Evolutionary conservation across 2,329 filamentous ascomycete species (phyloP), one percentile per base, ranked within the genome.

Genomic region (Epichloe gansuensis): DNA sequence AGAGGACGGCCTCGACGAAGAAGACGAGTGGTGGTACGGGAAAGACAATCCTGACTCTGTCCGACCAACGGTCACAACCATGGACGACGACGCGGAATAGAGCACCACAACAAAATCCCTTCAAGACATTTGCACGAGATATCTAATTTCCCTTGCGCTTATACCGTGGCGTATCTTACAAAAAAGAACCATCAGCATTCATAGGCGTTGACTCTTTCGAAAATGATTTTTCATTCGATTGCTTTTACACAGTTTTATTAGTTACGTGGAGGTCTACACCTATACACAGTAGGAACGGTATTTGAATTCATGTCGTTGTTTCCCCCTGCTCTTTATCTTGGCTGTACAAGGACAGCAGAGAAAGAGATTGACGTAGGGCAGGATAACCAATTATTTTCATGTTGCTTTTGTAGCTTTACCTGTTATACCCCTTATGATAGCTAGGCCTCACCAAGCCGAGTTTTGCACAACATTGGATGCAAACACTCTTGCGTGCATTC

Each of bases 11-110:
- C 66, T 75, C 21, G 75, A 75, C 21, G 75, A 80, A 52, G 75
- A 81, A 62, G 81, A 84, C 56, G 76, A 82, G 57, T 84, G 81
- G 78, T 75, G 75, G 69, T 82, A 82, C 58, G 78, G 79, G 46
- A 72, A 72, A 50, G 68, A 66, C 37, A 72, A 73, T 2, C 72
- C 76, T n/a, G 75, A 76, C 35, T 77, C 76, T n/a, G 70, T 81
- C 46, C 72, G 74, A 39, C 77, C 77, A 39, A 72, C 75, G 12
- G 61, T 71, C 1, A 73, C 74, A 55, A 71, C 70, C 23, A 75
- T 74, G 52, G 76, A 80, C 56, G 77, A 80, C 54, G 78, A 80
- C 57, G 66, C 68, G 37, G 67, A 70, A 52, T 69, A 56, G 61
- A 35, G 4, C n/a, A 17, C 45, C 9, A 42, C 38, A 8, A 9